Evolutionary conservation across 73 alveolate genomes (phyloP), one percentile per base, ranked within the genome.

Genomic region (Paramecium bursaria): DNA sequence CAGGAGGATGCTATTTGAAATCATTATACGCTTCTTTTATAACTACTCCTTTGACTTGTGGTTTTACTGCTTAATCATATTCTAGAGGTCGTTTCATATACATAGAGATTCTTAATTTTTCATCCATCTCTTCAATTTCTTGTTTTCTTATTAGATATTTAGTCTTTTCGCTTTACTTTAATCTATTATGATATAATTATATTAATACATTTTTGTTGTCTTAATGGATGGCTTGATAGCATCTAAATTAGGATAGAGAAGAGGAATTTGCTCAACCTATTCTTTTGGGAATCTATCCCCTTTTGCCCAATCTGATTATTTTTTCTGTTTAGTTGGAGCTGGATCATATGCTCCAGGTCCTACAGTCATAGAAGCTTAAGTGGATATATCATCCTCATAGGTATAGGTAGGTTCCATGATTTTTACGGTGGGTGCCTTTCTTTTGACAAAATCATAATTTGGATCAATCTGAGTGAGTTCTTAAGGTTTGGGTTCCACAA

Each of bases 11-110:
- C 11, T 80, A 48, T 31, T 61, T 54, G 6, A 79, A 35, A 42
- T 79, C 89, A 67, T 67, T 67, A 42, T 67, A 67, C 6, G 82
- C 82, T 67, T 31, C 13, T 42, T 67, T 67, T 11, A 67, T 67
- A 5, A 67, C 60, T 3, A 67, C 82, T n/a, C 82, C 82, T 35
- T 42, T 19, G 6, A 67, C 33, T 25, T 67, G 33, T 15, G 17
- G 44, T 67, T 57, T 67, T 5, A 42, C 44, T n/a, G 60, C 82
- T 19, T 67, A 25, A 5, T 67, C 82, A 1, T 25, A 35, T 15
- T 67, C 82, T 15, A 67, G 27, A n/a, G 82, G 82, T 67, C 82
- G 15, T 42, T 35, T 33, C 44, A 33, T 67, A 67, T 67, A 67
- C 33, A 25, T 26, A 39, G 26, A 42, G 2, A 42, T 15, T 67